These are phyloP conservation scores for Capronia coronata DNA, from an alignment of 2,329 filamentous ascomycete species.

Conservation along the genomic window DNA sequence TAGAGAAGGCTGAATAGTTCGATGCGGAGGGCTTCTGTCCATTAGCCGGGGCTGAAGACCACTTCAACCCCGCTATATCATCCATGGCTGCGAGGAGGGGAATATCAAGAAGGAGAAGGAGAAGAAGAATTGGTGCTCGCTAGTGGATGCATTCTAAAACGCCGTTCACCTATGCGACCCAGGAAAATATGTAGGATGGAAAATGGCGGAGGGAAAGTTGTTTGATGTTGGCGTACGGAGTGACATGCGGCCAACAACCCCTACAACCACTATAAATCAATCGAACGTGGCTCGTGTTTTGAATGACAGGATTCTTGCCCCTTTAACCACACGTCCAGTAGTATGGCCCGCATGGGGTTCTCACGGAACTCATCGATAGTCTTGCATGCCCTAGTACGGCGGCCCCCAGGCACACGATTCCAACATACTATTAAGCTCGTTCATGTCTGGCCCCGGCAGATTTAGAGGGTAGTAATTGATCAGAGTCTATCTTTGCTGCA, in stretches of 20 bases:
- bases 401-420: no score
- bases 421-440: no score
- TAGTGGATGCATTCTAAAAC: background rate
- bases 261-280: no score
- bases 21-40: conserved; percentile 36
- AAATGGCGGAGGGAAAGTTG: background rate
- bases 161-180: background rate
- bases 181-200: background rate
- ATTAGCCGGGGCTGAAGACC: conserved; percentile 36
- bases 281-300: background rate
- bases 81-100: conserved; percentile 35
- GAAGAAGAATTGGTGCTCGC: background rate
- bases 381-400: no score
- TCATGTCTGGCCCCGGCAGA: no score
- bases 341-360: no score
- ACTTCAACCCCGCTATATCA: conserved; percentile 43
- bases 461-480: no score
- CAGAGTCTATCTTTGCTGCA: no score
- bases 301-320: no score
- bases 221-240: conserved; percentile 1
- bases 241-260: background rate
- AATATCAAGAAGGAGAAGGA: no score
- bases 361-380: no score
- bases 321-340: no score
- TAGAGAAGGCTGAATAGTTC: conserved; percentile 33